Evolutionary conservation across 1,139 yeast species (phyloP).

Genomic region (Taphrina pruni): DNA sequence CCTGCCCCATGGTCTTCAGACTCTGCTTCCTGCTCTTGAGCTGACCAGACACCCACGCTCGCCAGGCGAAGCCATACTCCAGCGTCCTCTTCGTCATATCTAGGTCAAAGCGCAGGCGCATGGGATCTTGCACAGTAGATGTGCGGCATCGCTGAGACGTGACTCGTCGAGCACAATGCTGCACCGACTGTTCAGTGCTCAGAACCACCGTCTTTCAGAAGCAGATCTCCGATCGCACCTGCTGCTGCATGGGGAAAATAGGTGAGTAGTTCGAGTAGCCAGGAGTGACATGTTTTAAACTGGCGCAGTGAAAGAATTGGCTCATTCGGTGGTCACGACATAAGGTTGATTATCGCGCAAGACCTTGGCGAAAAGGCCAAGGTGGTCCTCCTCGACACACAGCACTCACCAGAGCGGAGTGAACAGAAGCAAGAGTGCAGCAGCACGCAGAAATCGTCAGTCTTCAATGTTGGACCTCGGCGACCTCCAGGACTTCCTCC

Average conservation of each 20-base stretch:
- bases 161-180: slow-evolving; percentile 23
- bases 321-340: slow-evolving; percentile 10
- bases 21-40: too few relatives aligned
- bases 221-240: slow-evolving; percentile 33
- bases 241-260: slow-evolving; percentile 28
- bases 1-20: background rate
- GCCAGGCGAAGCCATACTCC: background rate
- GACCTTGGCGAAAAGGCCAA: slow-evolving; percentile 39
- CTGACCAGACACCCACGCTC: too few relatives aligned
- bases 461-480: background rate
- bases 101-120: background rate
- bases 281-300: background rate
- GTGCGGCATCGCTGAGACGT: slow-evolving; percentile 2
- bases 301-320: slow-evolving; percentile 17
- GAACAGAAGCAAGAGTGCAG: background rate
- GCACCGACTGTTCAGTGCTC: slow-evolving; percentile 28
- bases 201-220: slow-evolving; percentile 13
- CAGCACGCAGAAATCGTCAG: background rate
- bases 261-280: background rate
- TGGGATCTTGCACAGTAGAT: background rate
- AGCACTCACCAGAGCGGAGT: background rate
- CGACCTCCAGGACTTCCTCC: background rate
- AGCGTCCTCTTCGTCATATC: background rate
- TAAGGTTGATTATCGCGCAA: slow-evolving; percentile 33
- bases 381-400: slow-evolving; percentile 38